A percentile compares a stretch with the other conserved stretches of the same genome.
phyloP scores from a whole-genome alignment of 176 grass and related monocot species.

The Phoenix dactylifera region DNA sequence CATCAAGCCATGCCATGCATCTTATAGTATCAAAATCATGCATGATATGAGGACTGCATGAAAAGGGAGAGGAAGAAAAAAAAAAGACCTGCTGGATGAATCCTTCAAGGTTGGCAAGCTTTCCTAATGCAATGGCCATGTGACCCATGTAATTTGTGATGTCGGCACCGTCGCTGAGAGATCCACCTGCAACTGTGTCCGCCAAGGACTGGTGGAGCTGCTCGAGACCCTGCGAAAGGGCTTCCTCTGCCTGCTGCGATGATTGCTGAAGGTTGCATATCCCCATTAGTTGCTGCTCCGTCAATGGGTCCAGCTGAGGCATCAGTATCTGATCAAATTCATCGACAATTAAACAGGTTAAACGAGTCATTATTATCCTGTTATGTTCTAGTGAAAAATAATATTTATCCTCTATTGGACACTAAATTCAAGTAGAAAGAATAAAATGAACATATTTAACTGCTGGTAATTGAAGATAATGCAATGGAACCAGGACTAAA shows the following conservation, averaged over 20 bases:
- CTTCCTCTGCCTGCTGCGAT: slow-evolving; percentile 9
- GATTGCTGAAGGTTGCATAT: slow-evolving; percentile 8
- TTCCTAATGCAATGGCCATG: slow-evolving; percentile 63
- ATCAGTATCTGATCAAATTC: background rate
- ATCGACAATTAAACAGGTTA: background rate
- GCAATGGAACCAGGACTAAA: too few species aligned
- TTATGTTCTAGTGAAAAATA: too few species aligned
- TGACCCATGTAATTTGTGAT: slow-evolving; percentile 46
- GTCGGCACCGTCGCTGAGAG: slow-evolving; percentile 38
- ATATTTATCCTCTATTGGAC: too few species aligned
- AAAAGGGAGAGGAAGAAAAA: background rate
- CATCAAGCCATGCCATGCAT: too few species aligned
- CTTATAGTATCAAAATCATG: too few species aligned
- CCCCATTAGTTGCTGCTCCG: slow-evolving; percentile 3
- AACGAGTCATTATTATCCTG: too few species aligned
- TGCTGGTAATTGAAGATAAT: too few species aligned
- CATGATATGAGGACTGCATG: background rate
- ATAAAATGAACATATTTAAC: too few species aligned
- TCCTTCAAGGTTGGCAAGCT: slow-evolving; percentile 67
- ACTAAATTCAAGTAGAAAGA: too few species aligned
- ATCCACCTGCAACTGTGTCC: slow-evolving; percentile 21
- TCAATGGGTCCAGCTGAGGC: slow-evolving; percentile 7
- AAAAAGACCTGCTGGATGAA: slow-evolving; percentile 64
- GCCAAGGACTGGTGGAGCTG: slow-evolving; percentile 7
- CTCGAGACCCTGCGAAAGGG: slow-evolving; percentile 1